Percentiles rank a stretch among this genome's conserved stretches.
Conservation (phyloP, 495 filamentous ascomycete species). For the Cudoniella acicularis region DNA sequence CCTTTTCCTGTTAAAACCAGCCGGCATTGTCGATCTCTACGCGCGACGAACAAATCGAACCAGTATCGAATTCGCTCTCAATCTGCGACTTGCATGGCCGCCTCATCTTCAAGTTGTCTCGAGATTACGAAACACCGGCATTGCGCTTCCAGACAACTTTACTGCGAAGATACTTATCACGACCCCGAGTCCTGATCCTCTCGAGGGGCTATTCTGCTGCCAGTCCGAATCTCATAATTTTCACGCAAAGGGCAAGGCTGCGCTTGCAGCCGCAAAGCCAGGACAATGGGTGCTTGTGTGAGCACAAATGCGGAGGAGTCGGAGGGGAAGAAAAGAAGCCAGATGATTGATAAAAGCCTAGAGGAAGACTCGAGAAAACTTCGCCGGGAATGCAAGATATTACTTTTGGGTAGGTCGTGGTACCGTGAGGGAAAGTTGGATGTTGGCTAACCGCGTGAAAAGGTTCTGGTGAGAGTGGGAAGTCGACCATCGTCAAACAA, state of each 20-base stretch:
- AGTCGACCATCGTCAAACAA: slow-evolving; percentile 98
- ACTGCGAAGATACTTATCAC: background rate
- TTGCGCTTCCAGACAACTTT: background rate
- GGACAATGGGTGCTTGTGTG: slow-evolving; percentile 82
- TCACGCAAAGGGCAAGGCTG: slow-evolving; percentile 18
- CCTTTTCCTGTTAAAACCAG: background rate
- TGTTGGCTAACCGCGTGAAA: slow-evolving; percentile 14
- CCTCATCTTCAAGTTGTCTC: background rate
- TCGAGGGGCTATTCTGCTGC: background rate
- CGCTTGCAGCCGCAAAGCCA: slow-evolving; percentile 20
- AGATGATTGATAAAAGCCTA: slow-evolving; percentile 85
- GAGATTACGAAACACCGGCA: background rate
- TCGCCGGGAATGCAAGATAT: slow-evolving; percentile 96
- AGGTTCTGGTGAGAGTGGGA: slow-evolving; percentile 98
- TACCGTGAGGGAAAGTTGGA: background rate
- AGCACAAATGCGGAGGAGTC: slow-evolving; percentile 75
- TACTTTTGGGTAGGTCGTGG: slow-evolving; percentile 70
- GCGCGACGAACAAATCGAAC: too few relatives aligned
- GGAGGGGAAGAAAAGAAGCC: slow-evolving; percentile 91
- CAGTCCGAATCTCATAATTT: background rate
- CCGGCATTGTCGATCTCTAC: too few relatives aligned
- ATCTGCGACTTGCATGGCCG: background rate
- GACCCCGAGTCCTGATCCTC: background rate
- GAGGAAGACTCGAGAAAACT: slow-evolving; percentile 89
- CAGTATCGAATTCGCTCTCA: too few relatives aligned